Evolutionary conservation across 306 rosid genomes (phyloP).

Genomic region (Boehmeria nivea): DNA sequence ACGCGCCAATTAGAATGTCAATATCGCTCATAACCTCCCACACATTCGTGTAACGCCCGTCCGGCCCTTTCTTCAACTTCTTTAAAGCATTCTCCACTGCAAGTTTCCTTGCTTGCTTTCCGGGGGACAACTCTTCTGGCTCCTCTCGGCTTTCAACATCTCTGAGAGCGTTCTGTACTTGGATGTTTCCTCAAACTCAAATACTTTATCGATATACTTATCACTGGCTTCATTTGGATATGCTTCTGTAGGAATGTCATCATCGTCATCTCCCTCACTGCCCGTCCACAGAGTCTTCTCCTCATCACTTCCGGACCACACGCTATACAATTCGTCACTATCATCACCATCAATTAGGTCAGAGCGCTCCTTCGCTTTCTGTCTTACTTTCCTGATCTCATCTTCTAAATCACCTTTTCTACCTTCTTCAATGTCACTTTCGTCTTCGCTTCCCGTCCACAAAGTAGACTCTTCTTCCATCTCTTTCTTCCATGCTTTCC

Average conservation of each 20-base stretch:
- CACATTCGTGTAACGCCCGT: constrained; percentile 64
- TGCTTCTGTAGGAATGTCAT: constrained; percentile 74
- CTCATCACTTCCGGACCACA: constrained; percentile 83
- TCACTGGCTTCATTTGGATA: constrained; percentile 74
- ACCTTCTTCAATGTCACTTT: constrained; percentile 36
- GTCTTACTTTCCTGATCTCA: constrained; percentile 56
- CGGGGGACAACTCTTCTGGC: constrained; percentile 77
- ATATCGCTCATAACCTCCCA: constrained; percentile 89
- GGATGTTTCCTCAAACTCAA: constrained; percentile 81
- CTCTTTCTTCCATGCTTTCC: constrained; percentile 64
- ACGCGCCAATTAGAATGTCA: constrained; percentile 77
- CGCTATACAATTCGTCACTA: constrained; percentile 76
- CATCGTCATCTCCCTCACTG: constrained; percentile 70
- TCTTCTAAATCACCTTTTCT: constrained; percentile 39
- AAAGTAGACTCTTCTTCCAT: constrained; percentile 62
- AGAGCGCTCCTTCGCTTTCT: constrained; percentile 60
- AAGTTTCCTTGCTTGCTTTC: constrained; percentile 76
- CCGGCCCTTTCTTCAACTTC: constrained; percentile 84
- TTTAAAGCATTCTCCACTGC: constrained; percentile 82
- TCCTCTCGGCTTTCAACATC: constrained; percentile 66
- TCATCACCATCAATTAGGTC: constrained; percentile 71
- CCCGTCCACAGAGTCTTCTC: constrained; percentile 93
- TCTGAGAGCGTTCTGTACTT: constrained; percentile 68
- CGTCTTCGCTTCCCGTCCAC: constrained; percentile 83
- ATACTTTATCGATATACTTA: constrained; percentile 62